phyloP scores from a whole-genome alignment of 768 basidiomycete genomes.

The Pleurotus pulmonarius region DNA sequence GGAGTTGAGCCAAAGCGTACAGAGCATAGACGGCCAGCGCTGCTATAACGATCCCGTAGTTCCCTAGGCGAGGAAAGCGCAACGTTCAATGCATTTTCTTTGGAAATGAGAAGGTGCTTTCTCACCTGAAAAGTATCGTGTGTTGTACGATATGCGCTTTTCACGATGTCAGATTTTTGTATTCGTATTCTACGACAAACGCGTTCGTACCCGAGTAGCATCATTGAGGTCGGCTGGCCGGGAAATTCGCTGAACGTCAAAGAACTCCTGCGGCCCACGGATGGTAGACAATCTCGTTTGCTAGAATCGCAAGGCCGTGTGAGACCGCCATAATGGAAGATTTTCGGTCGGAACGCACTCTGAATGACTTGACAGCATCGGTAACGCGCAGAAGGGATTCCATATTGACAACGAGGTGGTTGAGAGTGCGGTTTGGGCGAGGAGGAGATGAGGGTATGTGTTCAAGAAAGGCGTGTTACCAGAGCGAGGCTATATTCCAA shows the following conservation, averaged over 20 bases:
- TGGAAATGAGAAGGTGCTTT: neutral
- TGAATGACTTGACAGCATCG: constrained; percentile 66
- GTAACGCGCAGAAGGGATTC: constrained; percentile 61
- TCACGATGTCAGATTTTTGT: neutral
- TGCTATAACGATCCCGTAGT: constrained; percentile 80
- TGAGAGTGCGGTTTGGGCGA: constrained; percentile 10
- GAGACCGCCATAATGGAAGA: too few species aligned
- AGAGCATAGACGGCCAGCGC: constrained; percentile 82
- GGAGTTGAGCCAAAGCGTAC: constrained; percentile 34
- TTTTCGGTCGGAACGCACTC: constrained; percentile 39
- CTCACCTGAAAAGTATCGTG: constrained; percentile 79
- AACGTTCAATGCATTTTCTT: neutral
- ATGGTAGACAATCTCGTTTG: constrained; percentile 77
- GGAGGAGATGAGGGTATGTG: constrained; percentile 9
- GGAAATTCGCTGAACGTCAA: constrained; percentile 81
- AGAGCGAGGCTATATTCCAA: neutral
- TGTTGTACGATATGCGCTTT: constrained; percentile 93
- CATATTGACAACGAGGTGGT: constrained; percentile 37
- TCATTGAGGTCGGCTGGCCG: constrained; percentile 78
- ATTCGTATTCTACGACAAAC: neutral
- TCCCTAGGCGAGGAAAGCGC: constrained; percentile 47
- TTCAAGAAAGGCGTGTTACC: neutral
- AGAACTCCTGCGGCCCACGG: constrained; percentile 73
- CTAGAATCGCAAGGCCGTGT: constrained; percentile 29
- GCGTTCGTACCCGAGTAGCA: constrained; percentile 60